Evolutionary conservation across 2,329 filamentous ascomycete species (phyloP), one percentile per base, ranked within the genome.

Genomic region (Pseudopyrenochaeta lycopersici): DNA sequence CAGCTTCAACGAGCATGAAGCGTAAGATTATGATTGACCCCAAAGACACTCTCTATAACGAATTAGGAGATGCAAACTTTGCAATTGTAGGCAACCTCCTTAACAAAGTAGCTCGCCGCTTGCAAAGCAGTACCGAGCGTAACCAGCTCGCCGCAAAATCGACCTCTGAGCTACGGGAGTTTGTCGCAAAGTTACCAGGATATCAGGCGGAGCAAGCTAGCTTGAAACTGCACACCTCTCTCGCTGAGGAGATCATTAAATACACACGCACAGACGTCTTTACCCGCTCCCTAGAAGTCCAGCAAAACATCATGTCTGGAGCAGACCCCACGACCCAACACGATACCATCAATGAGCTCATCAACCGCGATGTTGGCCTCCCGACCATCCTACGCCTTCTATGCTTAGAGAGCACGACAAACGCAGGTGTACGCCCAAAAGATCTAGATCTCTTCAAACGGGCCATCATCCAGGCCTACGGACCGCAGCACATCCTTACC

Each of bases 211-310:
- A 99, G 74, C 92, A 97, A 68, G 89, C 94, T 63, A 96, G 91
- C 67, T 80, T 97, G n/a, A 92, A 95, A 59, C 86, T 94, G 27
- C 95, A 99, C 70, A 97, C 93, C 1, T 90, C 90, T 7, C 84
- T 99, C 39, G 92, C 93, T 1, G 95, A 98, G 77, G 94, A 97
- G 63, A 95, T 99, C 48, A 93, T 96, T 82, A 95, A 96, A 70
- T 87, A 92, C 67, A 99, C 95, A 0, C 86, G 91, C 45, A 90
- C 91, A 15, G 94, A 98, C 67, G 85, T 90, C 52, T 99, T 99
- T 80, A 91, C 89, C 61, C 90, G 91, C 56, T 81, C 92, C 33
- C 82, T 99, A 1, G 95, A 98, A 78, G 90, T 98, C 4, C 95
- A 99, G 72, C 95, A 99, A 73, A 97, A 96, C 70, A 85, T 98